phyloP scores from a whole-genome alignment of 768 basidiomycete genomes.

The Hypholoma fasciculare region DNA sequence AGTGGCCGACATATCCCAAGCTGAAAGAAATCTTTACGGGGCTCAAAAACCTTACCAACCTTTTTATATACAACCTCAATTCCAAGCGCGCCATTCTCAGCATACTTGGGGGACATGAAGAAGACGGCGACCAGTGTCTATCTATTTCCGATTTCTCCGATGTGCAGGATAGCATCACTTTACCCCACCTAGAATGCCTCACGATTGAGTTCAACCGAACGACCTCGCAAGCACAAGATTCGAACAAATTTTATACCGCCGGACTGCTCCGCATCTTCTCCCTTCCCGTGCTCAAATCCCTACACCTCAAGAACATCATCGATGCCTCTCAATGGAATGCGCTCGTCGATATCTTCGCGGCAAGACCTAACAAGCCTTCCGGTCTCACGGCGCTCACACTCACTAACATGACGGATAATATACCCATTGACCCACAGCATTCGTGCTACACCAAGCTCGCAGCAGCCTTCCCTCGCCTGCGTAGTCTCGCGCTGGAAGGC shows the following conservation, averaged over 20 bases:
- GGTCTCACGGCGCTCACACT: conserved; percentile 22
- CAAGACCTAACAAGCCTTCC: conserved; percentile 12
- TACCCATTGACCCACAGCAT: conserved; percentile 3
- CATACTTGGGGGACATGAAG: conserved; percentile 4
- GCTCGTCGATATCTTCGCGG: conserved; percentile 11
- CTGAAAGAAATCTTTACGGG: conserved; percentile 18
- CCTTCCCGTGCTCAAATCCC: conserved; percentile 4
- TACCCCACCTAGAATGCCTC: conserved; percentile 24
- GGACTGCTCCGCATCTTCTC: conserved; percentile 23
- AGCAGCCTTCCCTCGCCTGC: conserved; percentile 26
- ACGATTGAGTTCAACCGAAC: conserved; percentile 18
- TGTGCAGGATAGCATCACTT: conserved; percentile 11
- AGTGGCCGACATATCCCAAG: conserved; percentile 18
- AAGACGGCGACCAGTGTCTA: conserved; percentile 7
- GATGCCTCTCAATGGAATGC: conserved; percentile 11
- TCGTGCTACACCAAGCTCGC: conserved; percentile 8
- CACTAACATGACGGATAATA: conserved; percentile 17
- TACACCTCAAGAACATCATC: conserved; percentile 17
- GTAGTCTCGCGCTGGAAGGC: conserved; percentile 20
- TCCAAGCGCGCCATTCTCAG: conserved; percentile 14
- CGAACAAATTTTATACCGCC: conserved; percentile 10
- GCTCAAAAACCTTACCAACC: conserved; percentile 22
- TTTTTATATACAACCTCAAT: conserved; percentile 23
- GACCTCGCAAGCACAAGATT: conserved; percentile 1
- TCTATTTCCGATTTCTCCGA: neutral